These are phyloP conservation scores for Candida piceae DNA, from an alignment of 805 yeast species.

Conservation along the genomic window DNA sequence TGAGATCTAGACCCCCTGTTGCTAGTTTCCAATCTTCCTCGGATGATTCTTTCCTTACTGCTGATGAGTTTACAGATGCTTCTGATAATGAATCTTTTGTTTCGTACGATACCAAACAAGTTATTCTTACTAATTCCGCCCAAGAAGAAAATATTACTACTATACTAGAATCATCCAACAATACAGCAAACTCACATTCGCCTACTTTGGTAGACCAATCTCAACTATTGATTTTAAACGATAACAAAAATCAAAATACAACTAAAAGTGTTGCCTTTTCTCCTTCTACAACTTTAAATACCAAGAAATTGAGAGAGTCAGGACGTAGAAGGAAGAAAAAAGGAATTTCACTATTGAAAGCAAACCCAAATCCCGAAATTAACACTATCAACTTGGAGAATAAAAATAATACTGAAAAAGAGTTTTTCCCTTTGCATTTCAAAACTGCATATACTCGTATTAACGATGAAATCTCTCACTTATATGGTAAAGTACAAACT, in stretches of 20 bases:
- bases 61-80: neutral
- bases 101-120: too few relatives aligned
- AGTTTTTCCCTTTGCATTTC: conserved; percentile 5
- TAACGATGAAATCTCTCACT: conserved; percentile 13
- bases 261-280: conserved; percentile 14
- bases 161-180: neutral
- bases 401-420: neutral
- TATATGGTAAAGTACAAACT: conserved; percentile 20
- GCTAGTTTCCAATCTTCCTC: neutral
- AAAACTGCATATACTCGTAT: conserved; percentile 12
- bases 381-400: neutral
- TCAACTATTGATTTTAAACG: neutral
- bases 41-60: neutral
- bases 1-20: neutral
- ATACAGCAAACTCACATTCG: neutral
- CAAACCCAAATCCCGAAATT: conserved; percentile 9
- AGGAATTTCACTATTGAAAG: conserved; percentile 2
- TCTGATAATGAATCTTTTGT: too few relatives aligned
- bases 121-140: too few relatives aligned
- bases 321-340: neutral
- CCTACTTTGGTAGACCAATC: neutral
- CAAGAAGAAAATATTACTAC: too few relatives aligned
- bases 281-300: conserved; percentile 4
- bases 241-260: neutral
- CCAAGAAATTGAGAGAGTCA: neutral